A percentile compares a stretch with the other conserved stretches of the same genome.
phyloP scores from a whole-genome alignment of 2,329 filamentous ascomycete genomes.

The Botryotinia calthae region DNA sequence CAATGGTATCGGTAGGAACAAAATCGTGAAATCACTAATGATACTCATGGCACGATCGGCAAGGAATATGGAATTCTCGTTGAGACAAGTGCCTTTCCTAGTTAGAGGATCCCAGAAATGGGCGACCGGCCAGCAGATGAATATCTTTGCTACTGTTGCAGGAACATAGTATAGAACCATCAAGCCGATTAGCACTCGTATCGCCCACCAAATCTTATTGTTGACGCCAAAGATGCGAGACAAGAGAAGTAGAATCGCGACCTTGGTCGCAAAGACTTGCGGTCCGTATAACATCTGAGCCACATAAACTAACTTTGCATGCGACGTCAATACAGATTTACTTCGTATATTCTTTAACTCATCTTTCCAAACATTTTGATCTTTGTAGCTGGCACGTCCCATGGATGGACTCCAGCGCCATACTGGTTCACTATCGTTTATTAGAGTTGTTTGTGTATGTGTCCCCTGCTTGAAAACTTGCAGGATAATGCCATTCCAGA shows the following conservation, averaged over 20 bases:
- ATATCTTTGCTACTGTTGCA: not conserved
- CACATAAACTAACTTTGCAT: not conserved
- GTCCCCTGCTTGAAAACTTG: not conserved
- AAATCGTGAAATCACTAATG: slow-evolving; percentile 6
- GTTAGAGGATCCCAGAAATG: slow-evolving; percentile 9
- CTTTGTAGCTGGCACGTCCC: not conserved
- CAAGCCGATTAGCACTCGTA: not conserved
- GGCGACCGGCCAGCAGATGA: slow-evolving; percentile 11
- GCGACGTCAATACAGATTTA: not conserved
- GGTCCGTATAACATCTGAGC: not conserved
- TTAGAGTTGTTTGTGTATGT: not conserved
- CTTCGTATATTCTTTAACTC: not conserved
- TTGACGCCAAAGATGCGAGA: slow-evolving; percentile 2
- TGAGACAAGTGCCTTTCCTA: not conserved
- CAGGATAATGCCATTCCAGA: slow-evolving; percentile 6
- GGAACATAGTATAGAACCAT: slow-evolving; percentile 9
- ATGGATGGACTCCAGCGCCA: slow-evolving; percentile 1
- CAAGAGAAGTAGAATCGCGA: slow-evolving; percentile 4
- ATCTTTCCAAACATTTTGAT: not conserved
- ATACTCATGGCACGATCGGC: slow-evolving; percentile 7
- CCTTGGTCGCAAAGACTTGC: not conserved
- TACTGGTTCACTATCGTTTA: not conserved
- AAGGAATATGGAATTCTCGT: slow-evolving; percentile 2
- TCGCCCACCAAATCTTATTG: not conserved
- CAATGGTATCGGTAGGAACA: not conserved